phyloP scores from a whole-genome alignment of 345 rosid genomes.

The Arabis hirsuta region DNA sequence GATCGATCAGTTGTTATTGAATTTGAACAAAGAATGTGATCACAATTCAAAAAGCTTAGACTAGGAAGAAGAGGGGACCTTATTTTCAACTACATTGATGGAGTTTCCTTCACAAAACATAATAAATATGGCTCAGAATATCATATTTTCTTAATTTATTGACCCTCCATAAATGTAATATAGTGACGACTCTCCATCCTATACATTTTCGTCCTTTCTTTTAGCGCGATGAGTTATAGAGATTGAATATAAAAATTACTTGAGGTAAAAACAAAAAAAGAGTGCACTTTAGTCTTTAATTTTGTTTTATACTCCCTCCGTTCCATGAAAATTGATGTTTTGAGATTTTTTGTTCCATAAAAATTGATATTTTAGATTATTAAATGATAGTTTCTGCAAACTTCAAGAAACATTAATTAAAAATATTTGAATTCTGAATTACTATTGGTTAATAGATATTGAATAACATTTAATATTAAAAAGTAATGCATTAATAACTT shows the following conservation, averaged over 20 bases:
- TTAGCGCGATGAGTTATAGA: slow-evolving; percentile 6
- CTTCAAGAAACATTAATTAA: too few relatives aligned
- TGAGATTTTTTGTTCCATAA: too few relatives aligned
- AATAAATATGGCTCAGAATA: slow-evolving; percentile 32
- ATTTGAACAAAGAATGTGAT: slow-evolving; percentile 13
- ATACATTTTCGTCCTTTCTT: slow-evolving; percentile 27
- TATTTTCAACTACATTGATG: slow-evolving; percentile 32
- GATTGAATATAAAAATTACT: neutral
- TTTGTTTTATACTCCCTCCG: neutral
- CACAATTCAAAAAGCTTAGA: slow-evolving; percentile 6
- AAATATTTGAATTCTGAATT: too few relatives aligned
- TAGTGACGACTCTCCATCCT: slow-evolving; percentile 38
- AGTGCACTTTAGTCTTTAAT: neutral
- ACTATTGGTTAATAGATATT: too few relatives aligned
- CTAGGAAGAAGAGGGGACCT: slow-evolving; percentile 30
- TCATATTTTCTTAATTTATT: slow-evolving; percentile 39
- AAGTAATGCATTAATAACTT: too few relatives aligned
- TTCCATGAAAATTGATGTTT: too few relatives aligned
- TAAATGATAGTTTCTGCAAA: too few relatives aligned
- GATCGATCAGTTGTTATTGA: slow-evolving; percentile 21
- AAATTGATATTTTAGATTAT: too few relatives aligned
- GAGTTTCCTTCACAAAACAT: slow-evolving; percentile 29
- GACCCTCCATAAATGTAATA: slow-evolving; percentile 37
- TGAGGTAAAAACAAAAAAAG: neutral
- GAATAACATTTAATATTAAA: too few relatives aligned